Evolutionary conservation across 2,329 filamentous ascomycete genomes (phyloP).

Genomic region (Lachnellula cervina): DNA sequence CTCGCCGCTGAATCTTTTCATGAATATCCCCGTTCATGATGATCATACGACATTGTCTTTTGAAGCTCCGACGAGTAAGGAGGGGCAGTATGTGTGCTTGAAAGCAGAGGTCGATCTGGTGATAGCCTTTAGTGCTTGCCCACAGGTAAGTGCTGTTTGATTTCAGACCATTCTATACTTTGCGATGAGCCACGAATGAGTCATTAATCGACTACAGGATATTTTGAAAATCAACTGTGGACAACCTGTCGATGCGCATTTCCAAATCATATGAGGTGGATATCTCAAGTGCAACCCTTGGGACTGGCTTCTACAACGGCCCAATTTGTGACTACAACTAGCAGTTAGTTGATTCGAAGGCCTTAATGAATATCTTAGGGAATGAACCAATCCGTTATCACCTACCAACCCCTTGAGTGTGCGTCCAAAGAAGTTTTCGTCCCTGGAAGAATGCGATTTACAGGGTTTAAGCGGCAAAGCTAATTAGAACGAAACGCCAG

Average conservation of each 20-base stretch:
- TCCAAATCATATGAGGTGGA: neutral
- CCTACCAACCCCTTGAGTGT: too few relatives aligned
- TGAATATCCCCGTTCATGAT: slow-evolving; percentile 26
- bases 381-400: too few relatives aligned
- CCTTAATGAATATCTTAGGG: too few relatives aligned
- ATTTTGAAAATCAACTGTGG: slow-evolving; percentile 24
- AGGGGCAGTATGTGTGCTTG: slow-evolving; percentile 18
- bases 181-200: too few relatives aligned
- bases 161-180: neutral
- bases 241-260: slow-evolving; percentile 22
- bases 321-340: too few relatives aligned
- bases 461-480: too few relatives aligned
- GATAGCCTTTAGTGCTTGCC: slow-evolving; percentile 24
- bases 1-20: slow-evolving; percentile 23
- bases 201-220: slow-evolving; percentile 13
- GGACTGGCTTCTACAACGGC: too few relatives aligned
- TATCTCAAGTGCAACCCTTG: neutral
- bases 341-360: too few relatives aligned
- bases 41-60: slow-evolving; percentile 19
- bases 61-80: slow-evolving; percentile 19
- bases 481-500: too few relatives aligned
- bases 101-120: slow-evolving; percentile 22
- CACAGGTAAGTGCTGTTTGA: slow-evolving; percentile 12
- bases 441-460: too few relatives aligned
- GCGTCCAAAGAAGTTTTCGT: too few relatives aligned